Evolutionary conservation across 495 filamentous ascomycete species (phyloP).

Genomic region (Tetracladium marchalianum): DNA sequence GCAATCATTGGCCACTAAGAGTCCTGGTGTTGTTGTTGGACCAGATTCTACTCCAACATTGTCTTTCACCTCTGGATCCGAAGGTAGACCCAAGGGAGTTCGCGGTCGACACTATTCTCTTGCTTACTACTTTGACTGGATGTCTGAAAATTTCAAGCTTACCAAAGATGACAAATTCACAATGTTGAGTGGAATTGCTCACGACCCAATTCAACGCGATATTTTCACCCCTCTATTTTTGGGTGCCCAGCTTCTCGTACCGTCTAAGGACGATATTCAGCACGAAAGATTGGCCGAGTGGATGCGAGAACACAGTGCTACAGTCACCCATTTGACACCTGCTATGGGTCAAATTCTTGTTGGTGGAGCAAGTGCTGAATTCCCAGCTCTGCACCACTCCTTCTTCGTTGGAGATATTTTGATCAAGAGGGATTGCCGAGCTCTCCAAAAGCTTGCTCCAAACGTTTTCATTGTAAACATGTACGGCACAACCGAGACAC

Average conservation of each 20-base stretch:
- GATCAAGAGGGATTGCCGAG: conserved; percentile 77
- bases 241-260: conserved; percentile 72
- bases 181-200: conserved; percentile 74
- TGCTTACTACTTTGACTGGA: conserved; percentile 87
- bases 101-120: conserved; percentile 80
- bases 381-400: conserved; percentile 66
- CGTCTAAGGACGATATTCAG: conserved; percentile 74
- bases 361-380: conserved; percentile 69
- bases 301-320: conserved; percentile 72
- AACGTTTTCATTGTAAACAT: conserved; percentile 81
- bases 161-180: conserved; percentile 71
- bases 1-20: conserved; percentile 37
- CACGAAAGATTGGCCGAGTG: conserved; percentile 86
- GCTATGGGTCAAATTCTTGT: conserved; percentile 95
- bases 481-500: conserved; percentile 90
- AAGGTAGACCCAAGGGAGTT: conserved; percentile 82
- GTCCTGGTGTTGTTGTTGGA: conserved; percentile 72
- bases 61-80: conserved; percentile 76
- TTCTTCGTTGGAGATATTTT: conserved; percentile 94
- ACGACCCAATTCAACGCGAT: conserved; percentile 83
- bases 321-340: conserved; percentile 85
- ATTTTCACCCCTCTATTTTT: conserved; percentile 92
- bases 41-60: conserved; percentile 82
- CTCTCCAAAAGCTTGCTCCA: conserved; percentile 63
- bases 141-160: conserved; percentile 73